Evolutionary conservation across 1,139 yeast species (phyloP).

Genomic region (Lodderomyces parapsilosis): DNA sequence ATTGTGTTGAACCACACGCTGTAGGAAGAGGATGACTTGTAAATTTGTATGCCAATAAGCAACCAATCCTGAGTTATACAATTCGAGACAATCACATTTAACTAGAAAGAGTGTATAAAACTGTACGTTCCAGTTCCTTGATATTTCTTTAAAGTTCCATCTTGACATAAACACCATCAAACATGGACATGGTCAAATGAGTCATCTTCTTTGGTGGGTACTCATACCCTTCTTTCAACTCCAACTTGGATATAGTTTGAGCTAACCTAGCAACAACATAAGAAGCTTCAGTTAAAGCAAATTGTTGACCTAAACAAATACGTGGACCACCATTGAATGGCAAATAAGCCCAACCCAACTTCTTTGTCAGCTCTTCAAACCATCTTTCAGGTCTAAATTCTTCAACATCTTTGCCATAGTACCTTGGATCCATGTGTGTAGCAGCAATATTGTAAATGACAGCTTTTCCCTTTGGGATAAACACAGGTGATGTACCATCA

Average conservation of each 20-base stretch:
- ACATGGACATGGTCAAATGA: constrained; percentile 34
- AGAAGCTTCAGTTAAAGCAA: too few species aligned
- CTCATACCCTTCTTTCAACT: constrained; percentile 5
- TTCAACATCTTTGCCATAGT: constrained; percentile 49
- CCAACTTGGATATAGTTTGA: constrained; percentile 20
- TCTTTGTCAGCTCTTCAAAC: constrained; percentile 19
- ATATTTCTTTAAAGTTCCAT: constrained; percentile 1
- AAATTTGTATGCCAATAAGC: too few species aligned
- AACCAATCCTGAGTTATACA: too few species aligned
- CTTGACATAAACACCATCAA: constrained; percentile 20
- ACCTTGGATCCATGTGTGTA: constrained; percentile 36
- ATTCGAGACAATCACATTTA: too few species aligned
- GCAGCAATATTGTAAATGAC: constrained; percentile 38
- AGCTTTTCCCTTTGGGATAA: constrained; percentile 39
- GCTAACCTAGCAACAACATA: constrained; percentile 22
- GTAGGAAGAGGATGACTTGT: too few species aligned
- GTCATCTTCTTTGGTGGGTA: constrained; percentile 34
- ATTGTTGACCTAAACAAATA: constrained; percentile 44
- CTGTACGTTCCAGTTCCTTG: too few species aligned
- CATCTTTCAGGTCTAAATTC: too few species aligned
- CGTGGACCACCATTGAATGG: constrained; percentile 46
- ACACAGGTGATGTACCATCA: constrained; percentile 39
- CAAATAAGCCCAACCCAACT: constrained; percentile 39
- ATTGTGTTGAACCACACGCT: background rate
- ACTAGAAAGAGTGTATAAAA: too few species aligned